These are phyloP conservation scores for Kwoniella mangroviensis DNA, from an alignment of 768 basidiomycete genomes.

Conservation along the genomic window DNA sequence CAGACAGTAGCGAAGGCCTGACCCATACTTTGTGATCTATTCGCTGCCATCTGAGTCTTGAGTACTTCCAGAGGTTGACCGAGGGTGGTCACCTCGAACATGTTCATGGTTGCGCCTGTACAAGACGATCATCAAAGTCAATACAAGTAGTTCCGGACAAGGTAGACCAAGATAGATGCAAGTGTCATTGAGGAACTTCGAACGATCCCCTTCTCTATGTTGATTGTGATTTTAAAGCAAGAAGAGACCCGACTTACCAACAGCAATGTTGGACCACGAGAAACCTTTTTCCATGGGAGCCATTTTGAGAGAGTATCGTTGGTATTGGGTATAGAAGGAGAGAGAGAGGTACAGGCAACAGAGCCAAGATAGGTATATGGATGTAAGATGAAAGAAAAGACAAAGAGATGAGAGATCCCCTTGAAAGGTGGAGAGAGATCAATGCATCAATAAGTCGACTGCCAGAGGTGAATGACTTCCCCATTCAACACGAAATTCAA, in stretches of 20 bases:
- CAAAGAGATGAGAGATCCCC: neutral
- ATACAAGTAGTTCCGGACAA: neutral
- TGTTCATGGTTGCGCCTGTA: constrained; percentile 94
- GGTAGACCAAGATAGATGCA: neutral
- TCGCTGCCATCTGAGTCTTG: constrained; percentile 99
- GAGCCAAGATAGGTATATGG: neutral
- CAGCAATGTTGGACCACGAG: constrained; percentile 59
- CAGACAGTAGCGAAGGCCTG: constrained; percentile 85
- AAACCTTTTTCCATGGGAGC: constrained; percentile 61
- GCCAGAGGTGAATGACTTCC: too few relatives aligned
- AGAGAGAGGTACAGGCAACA: constrained; percentile 4
- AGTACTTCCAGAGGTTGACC: constrained; percentile 97
- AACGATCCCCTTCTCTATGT: too few relatives aligned
- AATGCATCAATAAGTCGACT: constrained; percentile 10
- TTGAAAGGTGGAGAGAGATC: constrained; percentile 1
- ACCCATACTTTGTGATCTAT: constrained; percentile 86
- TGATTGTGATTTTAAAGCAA: neutral
- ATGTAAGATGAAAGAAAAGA: neutral
- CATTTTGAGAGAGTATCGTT: constrained; percentile 59
- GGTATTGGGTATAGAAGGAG: neutral
- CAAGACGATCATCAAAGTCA: constrained; percentile 9
- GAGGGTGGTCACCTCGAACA: constrained; percentile 89
- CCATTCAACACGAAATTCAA: too few relatives aligned
- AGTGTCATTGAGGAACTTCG: too few relatives aligned
- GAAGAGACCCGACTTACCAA: constrained; percentile 50